Evolutionary conservation across 768 basidiomycete species (phyloP).

Genomic region (Calocybe indica): DNA sequence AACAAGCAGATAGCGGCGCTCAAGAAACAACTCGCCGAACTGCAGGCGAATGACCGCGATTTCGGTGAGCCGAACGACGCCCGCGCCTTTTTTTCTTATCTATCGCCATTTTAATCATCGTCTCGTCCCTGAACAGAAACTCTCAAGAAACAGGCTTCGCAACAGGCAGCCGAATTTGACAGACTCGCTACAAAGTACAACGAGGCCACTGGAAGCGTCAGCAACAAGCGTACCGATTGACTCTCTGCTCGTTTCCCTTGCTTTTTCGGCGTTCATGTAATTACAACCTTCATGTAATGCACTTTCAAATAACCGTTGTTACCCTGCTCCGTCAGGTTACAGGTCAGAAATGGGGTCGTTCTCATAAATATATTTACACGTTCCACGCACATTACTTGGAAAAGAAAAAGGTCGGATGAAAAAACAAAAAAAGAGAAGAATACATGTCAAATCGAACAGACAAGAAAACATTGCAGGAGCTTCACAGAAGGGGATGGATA

Average conservation of each 20-base stretch:
- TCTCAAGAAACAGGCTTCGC: slow-evolving; percentile 75
- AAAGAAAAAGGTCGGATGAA: background rate
- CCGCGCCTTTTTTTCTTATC: background rate
- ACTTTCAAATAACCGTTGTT: too few species aligned
- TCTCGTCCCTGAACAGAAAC: slow-evolving; percentile 40
- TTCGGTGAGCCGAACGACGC: slow-evolving; percentile 61
- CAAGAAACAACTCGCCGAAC: slow-evolving; percentile 56
- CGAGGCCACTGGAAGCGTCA: slow-evolving; percentile 50
- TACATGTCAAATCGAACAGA: background rate
- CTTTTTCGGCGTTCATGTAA: background rate
- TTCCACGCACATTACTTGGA: background rate
- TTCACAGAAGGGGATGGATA: background rate
- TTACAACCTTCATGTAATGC: background rate
- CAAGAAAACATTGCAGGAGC: background rate
- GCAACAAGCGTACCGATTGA: slow-evolving; percentile 63
- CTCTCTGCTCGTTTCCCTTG: background rate
- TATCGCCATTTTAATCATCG: background rate
- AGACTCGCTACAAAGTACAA: slow-evolving; percentile 77
- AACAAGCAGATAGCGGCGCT: slow-evolving; percentile 58
- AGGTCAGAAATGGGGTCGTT: too few species aligned
- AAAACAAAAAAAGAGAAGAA: background rate
- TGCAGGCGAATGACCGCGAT: slow-evolving; percentile 56
- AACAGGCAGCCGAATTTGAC: slow-evolving; percentile 78
- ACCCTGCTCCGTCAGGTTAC: too few species aligned
- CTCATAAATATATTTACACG: background rate